Percentiles rank a stretch among this genome's conserved stretches.
phyloP scores from a whole-genome alignment of 257 asterid species.

The Salvia miltiorrhiza region DNA sequence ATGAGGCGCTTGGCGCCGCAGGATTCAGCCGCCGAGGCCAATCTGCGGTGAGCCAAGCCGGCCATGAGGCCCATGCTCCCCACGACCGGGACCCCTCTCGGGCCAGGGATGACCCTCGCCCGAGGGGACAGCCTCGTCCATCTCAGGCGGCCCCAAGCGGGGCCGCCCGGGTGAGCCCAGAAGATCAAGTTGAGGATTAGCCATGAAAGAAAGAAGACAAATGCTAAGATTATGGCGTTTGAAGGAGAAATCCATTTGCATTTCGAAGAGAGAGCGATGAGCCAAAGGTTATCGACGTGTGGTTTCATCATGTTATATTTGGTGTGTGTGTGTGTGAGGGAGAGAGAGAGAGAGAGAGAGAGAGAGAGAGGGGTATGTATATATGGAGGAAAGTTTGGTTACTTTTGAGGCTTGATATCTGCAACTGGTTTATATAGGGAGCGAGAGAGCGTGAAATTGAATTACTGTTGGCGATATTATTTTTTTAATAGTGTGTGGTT shows the following conservation, averaged over 20 bases:
- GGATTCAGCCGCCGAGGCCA: conserved; percentile 51
- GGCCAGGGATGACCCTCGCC: conserved; percentile 58
- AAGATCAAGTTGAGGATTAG: conserved; percentile 42
- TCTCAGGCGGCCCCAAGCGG: conserved; percentile 68
- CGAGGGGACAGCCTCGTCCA: conserved; percentile 16
- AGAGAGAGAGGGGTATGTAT: not conserved
- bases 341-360: no score
- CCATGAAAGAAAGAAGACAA: conserved; percentile 32
- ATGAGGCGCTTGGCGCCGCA: conserved; percentile 57
- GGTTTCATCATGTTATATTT: not conserved
- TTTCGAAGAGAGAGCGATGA: conserved; percentile 52
- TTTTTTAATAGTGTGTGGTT: not conserved
- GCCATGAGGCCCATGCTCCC: conserved; percentile 73
- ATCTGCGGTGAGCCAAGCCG: conserved; percentile 72
- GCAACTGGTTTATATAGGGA: conserved; percentile 38
- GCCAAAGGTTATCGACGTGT: conserved; percentile 50
- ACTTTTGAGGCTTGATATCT: conserved; percentile 5
- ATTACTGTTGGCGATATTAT: not conserved
- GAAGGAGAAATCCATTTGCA: conserved; percentile 40
- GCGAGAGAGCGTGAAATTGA: not conserved
- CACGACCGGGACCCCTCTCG: conserved; percentile 56
- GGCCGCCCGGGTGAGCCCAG: conserved; percentile 86
- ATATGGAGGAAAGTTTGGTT: conserved; percentile 8
- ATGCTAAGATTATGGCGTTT: conserved; percentile 28
- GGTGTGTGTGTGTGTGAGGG: no score